Evolutionary conservation across 164 flowering plant genomes (phyloP).

Genomic region (Vitis amurensis): DNA sequence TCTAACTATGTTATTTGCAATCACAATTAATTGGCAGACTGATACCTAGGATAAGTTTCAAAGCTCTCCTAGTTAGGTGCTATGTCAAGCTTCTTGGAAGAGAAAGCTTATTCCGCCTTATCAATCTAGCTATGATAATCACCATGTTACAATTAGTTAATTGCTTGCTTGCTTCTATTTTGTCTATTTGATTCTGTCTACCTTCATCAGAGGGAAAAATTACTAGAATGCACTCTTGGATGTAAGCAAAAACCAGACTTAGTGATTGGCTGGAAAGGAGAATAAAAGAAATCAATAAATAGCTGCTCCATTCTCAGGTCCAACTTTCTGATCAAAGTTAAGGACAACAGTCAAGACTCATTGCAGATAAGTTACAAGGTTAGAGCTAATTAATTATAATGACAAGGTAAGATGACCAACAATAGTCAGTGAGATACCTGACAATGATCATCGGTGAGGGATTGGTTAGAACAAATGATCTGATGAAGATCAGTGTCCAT

Average conservation of each 20-base stretch:
- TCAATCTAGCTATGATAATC: no score
- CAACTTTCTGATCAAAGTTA: no score
- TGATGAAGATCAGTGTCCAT: constrained; percentile 65
- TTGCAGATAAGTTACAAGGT: no score
- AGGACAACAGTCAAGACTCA: no score
- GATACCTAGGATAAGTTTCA: no score
- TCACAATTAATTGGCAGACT: no score
- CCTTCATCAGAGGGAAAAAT: background rate
- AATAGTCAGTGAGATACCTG: constrained; percentile 34
- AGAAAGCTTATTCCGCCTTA: no score
- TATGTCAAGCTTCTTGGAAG: no score
- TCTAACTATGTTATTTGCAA: no score
- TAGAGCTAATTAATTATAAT: background rate
- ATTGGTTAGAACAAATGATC: constrained; percentile 51
- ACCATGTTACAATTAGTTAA: background rate
- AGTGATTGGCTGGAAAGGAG: background rate
- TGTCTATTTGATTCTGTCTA: background rate
- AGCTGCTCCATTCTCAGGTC: background rate
- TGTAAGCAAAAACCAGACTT: background rate
- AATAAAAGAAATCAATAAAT: background rate
- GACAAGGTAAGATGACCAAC: background rate
- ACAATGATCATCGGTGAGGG: constrained; percentile 48
- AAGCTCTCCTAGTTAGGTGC: no score
- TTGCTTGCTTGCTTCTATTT: background rate
- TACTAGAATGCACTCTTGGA: background rate